Evolutionary conservation across 352 stramenopile species (phyloP), one percentile per base, ranked within the genome.

Genomic region (Phytophthora cryptogea): DNA sequence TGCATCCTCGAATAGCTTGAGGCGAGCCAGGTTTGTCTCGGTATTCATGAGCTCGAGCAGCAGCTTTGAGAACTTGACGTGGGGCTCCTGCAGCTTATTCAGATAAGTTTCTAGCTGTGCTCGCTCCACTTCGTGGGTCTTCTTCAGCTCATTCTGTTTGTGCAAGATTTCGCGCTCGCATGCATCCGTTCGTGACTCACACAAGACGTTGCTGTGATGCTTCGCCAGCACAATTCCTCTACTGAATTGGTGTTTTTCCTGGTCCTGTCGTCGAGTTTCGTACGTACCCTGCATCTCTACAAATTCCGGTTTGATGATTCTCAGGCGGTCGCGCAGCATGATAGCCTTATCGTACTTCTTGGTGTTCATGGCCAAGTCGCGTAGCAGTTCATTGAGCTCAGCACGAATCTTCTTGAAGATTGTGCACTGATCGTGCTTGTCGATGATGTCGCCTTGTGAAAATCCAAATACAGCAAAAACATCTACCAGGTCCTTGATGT

Each of bases 291-390:
- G 80, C 67, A 86, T 88, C 13, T 76, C 69, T 5, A 90, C 65
- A 30, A 92, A 90, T 55, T 92, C 78, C 0, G 45, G 57, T 55
- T 90, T 90, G 50, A 92, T 86, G 17, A 78, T 20, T 5, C 67
- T 63, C 28, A 92, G 56, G 4, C 80, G 74, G 32, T 92, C 80
- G 1, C 83, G 83, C 11, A 92, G 51, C 5, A 92, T 17, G 27
- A 89, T 72, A 1, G 80, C 83, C 42, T 86, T 85, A 63, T 89
- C 77, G 55, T 88, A 90, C 58, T 88, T 86, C 51, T 85, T 89
- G 8, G 74, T 83, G 39, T 81, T 73, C 20, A 65, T 72, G 26
- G 72, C 70, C 5, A 90, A 54, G 27, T 86, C 68, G 16, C 67
- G 69, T 5, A 92, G 70, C 35, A 89, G 35, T 9, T 86, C 66